Percentiles rank a stretch among this genome's conserved stretches.
phyloP scores from a whole-genome alignment of 331 rosid species.

The Pyrus hybrid region DNA sequence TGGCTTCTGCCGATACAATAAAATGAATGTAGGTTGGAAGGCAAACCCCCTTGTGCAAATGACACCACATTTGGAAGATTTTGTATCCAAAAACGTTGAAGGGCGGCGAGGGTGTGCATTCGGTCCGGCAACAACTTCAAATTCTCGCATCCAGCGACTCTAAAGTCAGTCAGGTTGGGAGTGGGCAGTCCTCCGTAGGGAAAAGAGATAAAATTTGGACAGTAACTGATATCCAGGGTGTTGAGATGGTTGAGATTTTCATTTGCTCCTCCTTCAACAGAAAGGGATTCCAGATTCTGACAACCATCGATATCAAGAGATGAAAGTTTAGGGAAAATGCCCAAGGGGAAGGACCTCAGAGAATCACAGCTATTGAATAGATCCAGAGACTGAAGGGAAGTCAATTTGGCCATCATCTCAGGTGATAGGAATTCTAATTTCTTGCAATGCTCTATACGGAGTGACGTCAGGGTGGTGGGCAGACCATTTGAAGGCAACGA shows the following conservation, averaged over 20 bases:
- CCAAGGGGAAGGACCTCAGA: not conserved
- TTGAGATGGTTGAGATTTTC: not conserved
- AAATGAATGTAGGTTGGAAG: not conserved
- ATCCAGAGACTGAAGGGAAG: not conserved
- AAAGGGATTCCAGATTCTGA: not conserved
- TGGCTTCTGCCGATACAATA: not conserved
- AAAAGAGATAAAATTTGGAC: not conserved
- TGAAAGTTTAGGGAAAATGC: not conserved
- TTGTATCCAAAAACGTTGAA: not conserved
- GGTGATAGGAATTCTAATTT: not conserved
- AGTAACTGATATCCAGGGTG: not conserved
- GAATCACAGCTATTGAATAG: not conserved
- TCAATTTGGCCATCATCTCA: not conserved
- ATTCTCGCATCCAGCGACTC: not conserved
- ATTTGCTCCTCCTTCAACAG: too few species aligned
- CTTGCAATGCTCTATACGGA: not conserved
- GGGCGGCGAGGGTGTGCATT: not conserved
- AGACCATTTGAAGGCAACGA: not conserved
- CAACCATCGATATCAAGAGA: not conserved
- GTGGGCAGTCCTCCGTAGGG: too few species aligned
- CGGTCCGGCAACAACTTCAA: not conserved
- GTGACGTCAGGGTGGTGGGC: not conserved
- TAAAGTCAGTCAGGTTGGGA: not conserved
- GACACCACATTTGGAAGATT: not conserved
- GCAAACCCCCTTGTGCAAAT: not conserved